Evolutionary conservation across 2,329 filamentous ascomycete species (phyloP).

Genomic region (Calonectria fujianensis): DNA sequence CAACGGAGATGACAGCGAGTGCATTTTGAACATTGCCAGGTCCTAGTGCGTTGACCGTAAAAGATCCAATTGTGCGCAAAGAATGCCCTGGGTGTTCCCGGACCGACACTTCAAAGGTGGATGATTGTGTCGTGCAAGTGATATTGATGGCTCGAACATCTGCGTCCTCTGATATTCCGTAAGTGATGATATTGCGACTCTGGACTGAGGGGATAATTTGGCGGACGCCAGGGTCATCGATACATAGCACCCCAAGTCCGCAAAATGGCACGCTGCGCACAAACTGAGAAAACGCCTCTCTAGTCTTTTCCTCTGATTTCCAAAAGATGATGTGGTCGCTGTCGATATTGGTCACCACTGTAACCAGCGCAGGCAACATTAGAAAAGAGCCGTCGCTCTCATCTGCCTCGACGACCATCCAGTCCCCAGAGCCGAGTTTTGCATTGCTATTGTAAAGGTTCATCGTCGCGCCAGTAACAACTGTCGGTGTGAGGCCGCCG

Average conservation of each 20-base stretch:
- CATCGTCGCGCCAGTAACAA: neutral
- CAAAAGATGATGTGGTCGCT: constrained; percentile 11
- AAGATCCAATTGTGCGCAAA: neutral
- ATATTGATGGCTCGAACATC: neutral
- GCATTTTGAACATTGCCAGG: constrained; percentile 2
- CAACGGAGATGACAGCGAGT: neutral
- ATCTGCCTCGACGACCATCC: constrained; percentile 15
- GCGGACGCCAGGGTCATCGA: constrained; percentile 15
- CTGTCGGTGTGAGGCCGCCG: neutral
- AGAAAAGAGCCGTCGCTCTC: constrained; percentile 15
- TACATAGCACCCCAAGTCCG: constrained; percentile 5
- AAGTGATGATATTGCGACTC: constrained; percentile 13
- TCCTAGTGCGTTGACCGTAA: neutral
- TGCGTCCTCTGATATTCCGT: constrained; percentile 16
- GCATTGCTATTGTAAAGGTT: constrained; percentile 6
- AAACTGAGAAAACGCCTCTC: constrained; percentile 9
- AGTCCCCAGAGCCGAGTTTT: constrained; percentile 11
- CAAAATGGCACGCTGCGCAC: constrained; percentile 4
- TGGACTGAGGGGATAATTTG: constrained; percentile 10
- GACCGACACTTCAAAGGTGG: neutral
- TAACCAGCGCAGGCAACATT: neutral
- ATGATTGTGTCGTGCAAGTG: neutral
- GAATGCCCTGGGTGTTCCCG: neutral
- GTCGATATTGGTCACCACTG: constrained; percentile 16
- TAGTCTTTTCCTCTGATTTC: neutral